Base-by-base conservation (phyloP, 768 basidiomycete genomes). In the Amanita pseudoporphyria region DNA sequence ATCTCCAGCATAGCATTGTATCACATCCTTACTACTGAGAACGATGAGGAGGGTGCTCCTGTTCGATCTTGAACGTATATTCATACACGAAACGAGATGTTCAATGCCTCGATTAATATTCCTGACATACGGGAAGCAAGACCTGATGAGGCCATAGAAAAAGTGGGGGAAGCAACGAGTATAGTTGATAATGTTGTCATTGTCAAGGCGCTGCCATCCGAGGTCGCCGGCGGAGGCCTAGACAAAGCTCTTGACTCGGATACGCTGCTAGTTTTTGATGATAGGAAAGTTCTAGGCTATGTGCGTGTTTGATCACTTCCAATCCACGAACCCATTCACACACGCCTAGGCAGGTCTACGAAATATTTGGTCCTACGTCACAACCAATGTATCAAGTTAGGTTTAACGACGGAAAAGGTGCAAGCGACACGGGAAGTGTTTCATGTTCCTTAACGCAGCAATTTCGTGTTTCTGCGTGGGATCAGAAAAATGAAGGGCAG, bases 301-400 rank as follows among this genome's bases (percentile, higher is more conserved):
- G 93, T 95, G 66, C 67, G 86, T 73, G 16, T 47, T 19, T 41
- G 31, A 28, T 36, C 18, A 32, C 31, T 42, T 35, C 40, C 19
- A 24, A 21, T 46, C 28, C 22, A 22, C 39, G 31, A 39, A 39
- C 49, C 48, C 40, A 21, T 45, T 53, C 56, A 57, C 49, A 35
- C 51, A 44, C 28, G 44, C 59, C 54, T 52, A 56, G 55, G 9
- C 62, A 94, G 90, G 72, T 97, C 46, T 88, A 85, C 61, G 95
- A 98, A 67, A 96, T 93, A 0, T 98, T 98, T 66, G 95, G 95
- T 9, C 92, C 95, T 3, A 90, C 94, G 9, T 75, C 78, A 16
- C 84, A 88, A 52, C 95, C 95, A 5, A 69, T 95, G 51, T 98
- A 98, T 62, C 86, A 91, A 57, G 73, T 97, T 54, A 82, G 82